Evolutionary conservation across 768 basidiomycete species (phyloP).

Genomic region (Pleurotus cornucopiae): DNA sequence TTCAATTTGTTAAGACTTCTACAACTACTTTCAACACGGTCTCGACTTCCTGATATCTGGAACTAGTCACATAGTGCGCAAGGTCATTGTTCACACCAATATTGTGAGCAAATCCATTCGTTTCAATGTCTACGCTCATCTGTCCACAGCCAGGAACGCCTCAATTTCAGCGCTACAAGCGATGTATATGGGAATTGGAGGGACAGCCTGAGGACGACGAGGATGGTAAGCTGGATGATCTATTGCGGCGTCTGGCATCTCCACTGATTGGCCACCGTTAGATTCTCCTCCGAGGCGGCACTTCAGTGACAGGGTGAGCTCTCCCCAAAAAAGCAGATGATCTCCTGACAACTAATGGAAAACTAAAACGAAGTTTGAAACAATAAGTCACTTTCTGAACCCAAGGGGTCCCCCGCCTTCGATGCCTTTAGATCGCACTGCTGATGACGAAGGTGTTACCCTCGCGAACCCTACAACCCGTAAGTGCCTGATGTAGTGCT

Average conservation of each 20-base stretch:
- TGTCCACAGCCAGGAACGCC: slow-evolving; percentile 73
- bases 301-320: slow-evolving; percentile 62
- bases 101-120: slow-evolving; percentile 46
- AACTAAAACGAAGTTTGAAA: slow-evolving; percentile 52
- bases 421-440: slow-evolving; percentile 77
- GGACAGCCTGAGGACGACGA: slow-evolving; percentile 78
- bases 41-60: slow-evolving; percentile 82
- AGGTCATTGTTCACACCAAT: slow-evolving; percentile 86
- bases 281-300: slow-evolving; percentile 73
- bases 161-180: slow-evolving; percentile 85
- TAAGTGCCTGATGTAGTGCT: slow-evolving; percentile 47
- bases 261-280: slow-evolving; percentile 19
- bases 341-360: not conserved
- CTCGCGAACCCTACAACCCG: slow-evolving; percentile 66
- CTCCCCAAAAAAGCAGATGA: not conserved
- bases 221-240: slow-evolving; percentile 46
- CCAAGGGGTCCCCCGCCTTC: slow-evolving; percentile 73
- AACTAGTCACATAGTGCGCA: slow-evolving; percentile 66
- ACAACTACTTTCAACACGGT: slow-evolving; percentile 91
- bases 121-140: not conserved
- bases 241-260: not conserved
- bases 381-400: slow-evolving; percentile 72
- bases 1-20: slow-evolving; percentile 80
- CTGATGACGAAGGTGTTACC: slow-evolving; percentile 68
- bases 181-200: slow-evolving; percentile 88